These are phyloP conservation scores for Hydnomerulius pinastri DNA, from an alignment of 768 basidiomycete genomes.

Conservation along the genomic window DNA sequence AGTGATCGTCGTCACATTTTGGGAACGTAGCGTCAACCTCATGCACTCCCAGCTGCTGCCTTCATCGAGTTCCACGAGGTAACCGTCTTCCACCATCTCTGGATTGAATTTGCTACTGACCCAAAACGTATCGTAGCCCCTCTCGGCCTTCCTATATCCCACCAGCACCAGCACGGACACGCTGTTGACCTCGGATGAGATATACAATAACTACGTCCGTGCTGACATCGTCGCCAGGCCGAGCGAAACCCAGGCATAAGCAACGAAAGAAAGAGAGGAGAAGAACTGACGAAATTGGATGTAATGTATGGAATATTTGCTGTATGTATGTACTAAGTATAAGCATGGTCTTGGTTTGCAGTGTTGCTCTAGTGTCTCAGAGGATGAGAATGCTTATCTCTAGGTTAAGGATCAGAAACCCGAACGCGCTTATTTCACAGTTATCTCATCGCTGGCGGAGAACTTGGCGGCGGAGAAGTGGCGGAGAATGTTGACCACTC, in stretches of 20 bases:
- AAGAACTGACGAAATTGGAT: too few species aligned
- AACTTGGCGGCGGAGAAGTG: too few species aligned
- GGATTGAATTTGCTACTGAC: background rate
- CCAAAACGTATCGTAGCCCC: slow-evolving; percentile 37
- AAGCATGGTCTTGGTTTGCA: too few species aligned
- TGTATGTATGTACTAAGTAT: too few species aligned
- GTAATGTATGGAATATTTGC: too few species aligned
- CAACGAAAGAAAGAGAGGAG: too few species aligned
- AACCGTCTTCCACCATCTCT: background rate
- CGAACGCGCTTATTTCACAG: too few species aligned
- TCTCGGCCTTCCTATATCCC: slow-evolving; percentile 67
- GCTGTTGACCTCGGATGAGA: slow-evolving; percentile 65
- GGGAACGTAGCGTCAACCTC: background rate
- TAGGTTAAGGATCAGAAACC: too few species aligned
- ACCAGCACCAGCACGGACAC: slow-evolving; percentile 59
- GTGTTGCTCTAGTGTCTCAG: too few species aligned
- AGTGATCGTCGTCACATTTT: slow-evolving; percentile 20
- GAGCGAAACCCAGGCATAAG: slow-evolving; percentile 14
- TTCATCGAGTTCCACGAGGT: slow-evolving; percentile 75
- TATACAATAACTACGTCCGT: slow-evolving; percentile 74
- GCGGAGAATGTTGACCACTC: too few species aligned
- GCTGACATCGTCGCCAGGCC: slow-evolving; percentile 45
- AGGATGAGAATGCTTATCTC: too few species aligned
- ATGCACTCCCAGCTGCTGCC: slow-evolving; percentile 47
- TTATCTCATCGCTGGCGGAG: too few species aligned